These are phyloP conservation scores for Colletotrichum cordylinicola DNA, from an alignment of 2,329 filamentous ascomycete species.

Conservation along the genomic window DNA sequence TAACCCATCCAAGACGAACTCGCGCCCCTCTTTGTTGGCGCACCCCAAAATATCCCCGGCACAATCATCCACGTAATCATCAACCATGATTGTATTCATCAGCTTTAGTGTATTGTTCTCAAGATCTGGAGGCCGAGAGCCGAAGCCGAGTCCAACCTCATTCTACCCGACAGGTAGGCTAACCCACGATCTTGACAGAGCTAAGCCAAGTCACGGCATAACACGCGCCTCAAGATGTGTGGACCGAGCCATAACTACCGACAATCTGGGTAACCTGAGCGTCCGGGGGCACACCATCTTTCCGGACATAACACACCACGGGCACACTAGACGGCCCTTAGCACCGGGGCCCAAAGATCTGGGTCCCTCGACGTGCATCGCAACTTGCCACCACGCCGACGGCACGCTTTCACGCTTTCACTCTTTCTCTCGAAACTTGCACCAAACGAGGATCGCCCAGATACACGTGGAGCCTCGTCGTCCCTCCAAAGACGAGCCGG, in stretches of 20 bases:
- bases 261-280: neutral
- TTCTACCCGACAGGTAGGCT: neutral
- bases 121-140: neutral
- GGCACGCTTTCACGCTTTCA: neutral
- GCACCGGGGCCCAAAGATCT: neutral
- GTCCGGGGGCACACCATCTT: neutral
- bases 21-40: neutral
- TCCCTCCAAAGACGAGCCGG: neutral
- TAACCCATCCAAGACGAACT: neutral
- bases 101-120: neutral
- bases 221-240: neutral
- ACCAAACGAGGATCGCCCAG: neutral
- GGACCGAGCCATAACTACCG: neutral
- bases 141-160: neutral
- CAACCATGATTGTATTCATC: neutral
- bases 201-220: neutral
- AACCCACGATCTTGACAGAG: neutral
- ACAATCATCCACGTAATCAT: neutral
- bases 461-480: neutral
- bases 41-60: neutral
- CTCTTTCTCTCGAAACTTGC: neutral
- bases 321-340: neutral
- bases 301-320: neutral
- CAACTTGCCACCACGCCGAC: neutral
- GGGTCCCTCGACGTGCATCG: neutral